phyloP scores from a whole-genome alignment of 495 filamentous ascomycete species.

The Corynascus novoguineensis region DNA sequence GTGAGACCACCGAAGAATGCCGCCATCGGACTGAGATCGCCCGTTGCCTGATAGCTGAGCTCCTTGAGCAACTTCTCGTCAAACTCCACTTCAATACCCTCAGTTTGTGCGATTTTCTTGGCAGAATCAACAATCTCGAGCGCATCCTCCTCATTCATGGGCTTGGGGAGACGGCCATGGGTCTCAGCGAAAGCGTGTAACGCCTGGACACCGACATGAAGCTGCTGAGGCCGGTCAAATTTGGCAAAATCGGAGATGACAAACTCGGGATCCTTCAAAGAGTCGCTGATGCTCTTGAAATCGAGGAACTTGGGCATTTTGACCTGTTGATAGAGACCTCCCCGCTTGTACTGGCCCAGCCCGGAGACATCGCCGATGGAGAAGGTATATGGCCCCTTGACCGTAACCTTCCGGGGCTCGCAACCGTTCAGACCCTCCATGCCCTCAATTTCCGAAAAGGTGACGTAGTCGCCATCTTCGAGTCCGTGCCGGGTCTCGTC shows the following conservation, averaged over 20 bases:
- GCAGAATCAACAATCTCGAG: conserved; percentile 67
- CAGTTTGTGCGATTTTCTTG: conserved; percentile 61
- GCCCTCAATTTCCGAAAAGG: conserved; percentile 86
- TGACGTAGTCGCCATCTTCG: conserved; percentile 94
- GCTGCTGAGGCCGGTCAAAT: conserved; percentile 84
- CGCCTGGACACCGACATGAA: conserved; percentile 91
- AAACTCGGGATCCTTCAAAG: conserved; percentile 81
- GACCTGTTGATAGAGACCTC: conserved; percentile 87
- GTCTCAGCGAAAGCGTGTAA: conserved; percentile 74
- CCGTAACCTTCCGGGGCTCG: conserved; percentile 80
- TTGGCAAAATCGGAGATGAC: conserved; percentile 95
- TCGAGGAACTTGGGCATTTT: conserved; percentile 96
- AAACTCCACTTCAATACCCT: conserved; percentile 68
- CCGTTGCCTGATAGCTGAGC: conserved; percentile 90
- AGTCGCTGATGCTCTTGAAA: conserved; percentile 70
- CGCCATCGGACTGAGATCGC: conserved; percentile 85
- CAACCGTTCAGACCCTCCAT: conserved; percentile 84
- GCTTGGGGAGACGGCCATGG: conserved; percentile 68
- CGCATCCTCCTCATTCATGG: conserved; percentile 81
- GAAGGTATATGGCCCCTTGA: conserved; percentile 96
- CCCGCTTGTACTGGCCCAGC: conserved; percentile 76
- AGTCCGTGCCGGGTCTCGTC: conserved; percentile 95
- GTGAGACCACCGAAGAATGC: conserved; percentile 94
- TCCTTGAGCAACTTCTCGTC: conserved; percentile 91
- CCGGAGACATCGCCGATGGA: conserved; percentile 89